A percentile compares a stretch with the other conserved stretches of the same genome.
These are phyloP conservation scores for Phytophthora sojae DNA, from an alignment of 352 stramenopile genomes.

Conservation along the genomic window DNA sequence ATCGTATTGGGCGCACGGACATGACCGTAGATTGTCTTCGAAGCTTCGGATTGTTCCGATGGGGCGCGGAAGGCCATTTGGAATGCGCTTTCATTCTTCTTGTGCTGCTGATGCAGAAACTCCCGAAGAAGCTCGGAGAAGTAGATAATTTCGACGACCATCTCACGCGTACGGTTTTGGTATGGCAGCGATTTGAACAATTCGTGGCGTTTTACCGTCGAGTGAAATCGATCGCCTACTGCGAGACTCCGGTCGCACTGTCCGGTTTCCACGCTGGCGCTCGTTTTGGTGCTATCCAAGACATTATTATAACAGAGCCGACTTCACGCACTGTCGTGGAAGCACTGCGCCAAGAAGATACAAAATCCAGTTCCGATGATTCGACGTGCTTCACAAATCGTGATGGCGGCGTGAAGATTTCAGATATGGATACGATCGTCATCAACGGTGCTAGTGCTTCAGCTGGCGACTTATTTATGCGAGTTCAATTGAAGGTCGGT, in stretches of 20 bases:
- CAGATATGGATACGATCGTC: conserved; percentile 7
- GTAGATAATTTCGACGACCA: conserved; percentile 5
- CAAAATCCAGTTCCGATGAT: neutral
- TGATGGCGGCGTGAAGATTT: conserved; percentile 1
- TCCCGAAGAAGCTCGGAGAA: neutral
- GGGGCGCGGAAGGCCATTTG: neutral
- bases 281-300: conserved; percentile 1
- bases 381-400: neutral
- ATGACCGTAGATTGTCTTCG: conserved; percentile 16
- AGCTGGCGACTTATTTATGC: conserved; percentile 2
- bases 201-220: conserved; percentile 17
- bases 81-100: conserved; percentile 25
- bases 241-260: neutral
- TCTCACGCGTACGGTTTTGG: conserved; percentile 1
- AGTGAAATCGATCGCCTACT: conserved; percentile 17
- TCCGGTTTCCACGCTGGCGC: conserved; percentile 9
- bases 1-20: neutral
- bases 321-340: conserved; percentile 2
- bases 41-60: conserved; percentile 19
- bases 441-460: conserved; percentile 6
- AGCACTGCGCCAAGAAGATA: neutral
- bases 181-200: conserved; percentile 14
- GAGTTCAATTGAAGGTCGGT: conserved; percentile 7
- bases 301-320: neutral
- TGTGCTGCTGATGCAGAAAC: conserved; percentile 8